These are phyloP conservation scores for Termitomyces sp. DNA, from an alignment of 768 basidiomycete genomes.

Conservation along the genomic window DNA sequence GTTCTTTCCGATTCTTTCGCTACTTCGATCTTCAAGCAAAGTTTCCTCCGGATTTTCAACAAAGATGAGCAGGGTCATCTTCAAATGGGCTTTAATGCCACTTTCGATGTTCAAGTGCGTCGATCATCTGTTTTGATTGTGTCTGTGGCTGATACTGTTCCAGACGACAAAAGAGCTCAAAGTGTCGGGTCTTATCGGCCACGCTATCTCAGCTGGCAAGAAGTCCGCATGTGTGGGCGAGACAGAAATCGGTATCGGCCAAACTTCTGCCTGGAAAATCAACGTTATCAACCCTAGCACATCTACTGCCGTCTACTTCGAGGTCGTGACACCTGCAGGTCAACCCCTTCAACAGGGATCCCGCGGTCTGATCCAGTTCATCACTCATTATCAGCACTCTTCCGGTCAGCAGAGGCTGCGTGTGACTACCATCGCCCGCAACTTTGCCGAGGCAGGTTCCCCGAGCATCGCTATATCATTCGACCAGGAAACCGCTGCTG, in stretches of 20 bases:
- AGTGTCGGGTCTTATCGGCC: conserved; percentile 96
- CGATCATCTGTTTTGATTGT: not conserved
- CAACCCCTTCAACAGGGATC: conserved; percentile 86
- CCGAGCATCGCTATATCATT: conserved; percentile 90
- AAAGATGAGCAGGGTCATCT: conserved; percentile 92
- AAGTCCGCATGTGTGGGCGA: conserved; percentile 96
- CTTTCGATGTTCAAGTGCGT: conserved; percentile 91
- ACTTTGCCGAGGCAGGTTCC: conserved; percentile 96
- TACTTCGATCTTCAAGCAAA: conserved; percentile 98
- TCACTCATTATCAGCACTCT: conserved; percentile 97
- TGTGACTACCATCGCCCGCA: conserved; percentile 97
- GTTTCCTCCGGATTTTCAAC: conserved; percentile 86
- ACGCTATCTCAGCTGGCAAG: conserved; percentile 95
- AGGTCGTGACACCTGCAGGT: conserved; percentile 96
- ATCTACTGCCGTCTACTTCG: conserved; percentile 92
- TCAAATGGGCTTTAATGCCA: conserved; percentile 98
- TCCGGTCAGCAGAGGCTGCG: conserved; percentile 93
- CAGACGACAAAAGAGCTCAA: conserved; percentile 99
- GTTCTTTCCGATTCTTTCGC: conserved; percentile 96
- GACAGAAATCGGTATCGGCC: conserved; percentile 98
- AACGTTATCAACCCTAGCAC: conserved; percentile 86
- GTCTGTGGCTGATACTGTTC: not conserved
- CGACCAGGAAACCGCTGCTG: conserved; percentile 97
- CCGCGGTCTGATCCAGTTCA: conserved; percentile 94
- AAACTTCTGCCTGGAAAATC: conserved; percentile 98